phyloP scores from a whole-genome alignment of 176 grass and related monocot genomes.

The Poa pratensis region DNA sequence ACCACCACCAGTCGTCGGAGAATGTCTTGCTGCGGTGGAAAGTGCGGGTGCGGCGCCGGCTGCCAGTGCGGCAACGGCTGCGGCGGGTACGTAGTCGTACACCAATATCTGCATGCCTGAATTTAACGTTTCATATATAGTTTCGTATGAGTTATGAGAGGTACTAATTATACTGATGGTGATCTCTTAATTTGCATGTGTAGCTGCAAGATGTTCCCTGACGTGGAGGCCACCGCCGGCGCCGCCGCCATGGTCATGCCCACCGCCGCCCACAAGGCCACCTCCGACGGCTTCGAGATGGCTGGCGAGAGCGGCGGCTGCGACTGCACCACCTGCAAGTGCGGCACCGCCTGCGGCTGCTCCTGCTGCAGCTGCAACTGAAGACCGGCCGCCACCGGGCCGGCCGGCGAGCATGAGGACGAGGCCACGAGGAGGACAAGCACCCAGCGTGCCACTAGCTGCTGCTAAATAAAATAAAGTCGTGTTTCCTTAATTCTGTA shows the following conservation, averaged over 20 bases:
- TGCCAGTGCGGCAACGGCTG: slow-evolving; percentile 79
- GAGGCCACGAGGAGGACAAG: slow-evolving; percentile 4
- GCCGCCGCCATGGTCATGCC: slow-evolving; percentile 52
- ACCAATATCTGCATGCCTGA: not conserved
- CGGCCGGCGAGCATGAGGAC: slow-evolving; percentile 21
- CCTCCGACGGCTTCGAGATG: slow-evolving; percentile 53
- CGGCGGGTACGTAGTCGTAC: slow-evolving; percentile 70
- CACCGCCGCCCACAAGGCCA: slow-evolving; percentile 52
- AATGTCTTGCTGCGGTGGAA: slow-evolving; percentile 92
- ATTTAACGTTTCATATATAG: not conserved
- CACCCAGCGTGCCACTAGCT: not conserved
- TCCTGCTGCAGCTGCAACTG: slow-evolving; percentile 73
- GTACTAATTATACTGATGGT: not conserved
- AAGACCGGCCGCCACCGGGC: not conserved
- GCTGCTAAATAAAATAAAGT: slow-evolving; percentile 47
- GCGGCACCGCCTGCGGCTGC: slow-evolving; percentile 74
- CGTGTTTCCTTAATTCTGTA: not conserved
- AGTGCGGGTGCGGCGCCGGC: slow-evolving; percentile 72
- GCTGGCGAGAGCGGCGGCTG: slow-evolving; percentile 59
- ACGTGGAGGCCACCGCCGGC: slow-evolving; percentile 53
- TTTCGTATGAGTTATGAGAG: too few relatives aligned
- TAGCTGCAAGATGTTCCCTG: slow-evolving; percentile 75
- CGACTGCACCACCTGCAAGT: slow-evolving; percentile 74
- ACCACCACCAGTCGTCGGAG: not conserved
- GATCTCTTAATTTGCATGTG: not conserved